Evolutionary conservation across 768 basidiomycete species (phyloP), one percentile per base, ranked within the genome.

Genomic region (Asterophora lycoperdoides): DNA sequence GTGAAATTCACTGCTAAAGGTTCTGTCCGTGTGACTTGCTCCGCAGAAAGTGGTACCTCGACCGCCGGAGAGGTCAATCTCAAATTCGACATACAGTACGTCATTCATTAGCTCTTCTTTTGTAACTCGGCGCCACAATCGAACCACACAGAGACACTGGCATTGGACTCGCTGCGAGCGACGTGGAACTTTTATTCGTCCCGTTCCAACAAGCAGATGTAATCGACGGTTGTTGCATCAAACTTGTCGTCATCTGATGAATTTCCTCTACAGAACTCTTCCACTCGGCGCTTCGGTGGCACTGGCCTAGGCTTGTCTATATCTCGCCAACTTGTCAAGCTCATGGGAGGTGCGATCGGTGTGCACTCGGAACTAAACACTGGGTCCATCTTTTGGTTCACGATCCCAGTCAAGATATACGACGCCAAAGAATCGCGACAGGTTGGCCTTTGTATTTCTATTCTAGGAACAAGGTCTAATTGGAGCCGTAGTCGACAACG

Each of bases 301-400:
- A 87, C 86, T n/a, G 86, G 86, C 8, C 63, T 89, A 8, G 86
- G 86, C 15, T 66, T 87, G 18, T 85, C 83, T 5, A 89, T 89
- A 54, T 86, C 84, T 7, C 76, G 83, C 11, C 82, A 86, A 55
- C 68, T 89, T 29, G 84, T 86, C 39, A 84, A 84, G 57, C 73
- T 86, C n/a, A 83, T 87, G 78, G 80, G 82, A 15, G 86, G 86
- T 17, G 79, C 76, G 4, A 86, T 89, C 43, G 83, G 81, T 8
- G 84, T 87, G 7, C 70, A 79, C 14, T 86, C 84, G 1, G 78
- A 84, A 53, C 67, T 81, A 9, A 76, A 78, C 44, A 68, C 74
- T 39, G 85, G 86, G 3, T 85, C 84, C 3, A 75, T 69, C 53
- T 89, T 89, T 60, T 85, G 81, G 81, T 89, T 87, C 61, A 83